Conservation (phyloP, 129 eudicot genomes). For the Deinandra increscens region DNA sequence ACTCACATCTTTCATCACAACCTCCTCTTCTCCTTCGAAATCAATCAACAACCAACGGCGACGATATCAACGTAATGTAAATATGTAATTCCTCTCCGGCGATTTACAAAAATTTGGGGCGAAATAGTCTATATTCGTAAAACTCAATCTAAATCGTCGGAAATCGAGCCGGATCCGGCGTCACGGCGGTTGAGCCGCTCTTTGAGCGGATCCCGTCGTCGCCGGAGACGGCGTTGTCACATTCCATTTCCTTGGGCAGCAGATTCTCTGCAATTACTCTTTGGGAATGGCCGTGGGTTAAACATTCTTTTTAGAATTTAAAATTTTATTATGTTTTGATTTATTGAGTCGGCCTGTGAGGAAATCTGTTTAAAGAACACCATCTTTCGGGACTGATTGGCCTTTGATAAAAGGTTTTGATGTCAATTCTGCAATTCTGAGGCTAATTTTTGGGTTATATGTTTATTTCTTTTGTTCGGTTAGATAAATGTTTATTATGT, state of each 20-base stretch:
- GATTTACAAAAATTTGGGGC: conserved; percentile 21
- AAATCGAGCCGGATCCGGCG: conserved; percentile 19
- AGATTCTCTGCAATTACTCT: conserved; percentile 42
- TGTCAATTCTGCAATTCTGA: conserved; percentile 36
- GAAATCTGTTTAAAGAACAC: conserved; percentile 34
- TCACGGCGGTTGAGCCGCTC: conserved; percentile 28
- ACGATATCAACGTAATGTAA: neutral
- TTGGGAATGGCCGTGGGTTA: conserved; percentile 46
- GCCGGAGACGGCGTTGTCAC: conserved; percentile 32
- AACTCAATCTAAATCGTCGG: conserved; percentile 31
- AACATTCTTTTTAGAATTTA: conserved; percentile 9
- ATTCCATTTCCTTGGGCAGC: conserved; percentile 48
- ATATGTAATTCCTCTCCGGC: neutral
- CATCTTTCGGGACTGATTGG: conserved; percentile 44
- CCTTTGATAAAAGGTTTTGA: conserved; percentile 13
- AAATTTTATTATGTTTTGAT: neutral
- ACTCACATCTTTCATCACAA: neutral
- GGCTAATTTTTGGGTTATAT: too few relatives aligned
- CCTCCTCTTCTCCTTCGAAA: neutral
- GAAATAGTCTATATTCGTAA: conserved; percentile 20
- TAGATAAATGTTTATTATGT: too few relatives aligned
- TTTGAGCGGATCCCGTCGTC: conserved; percentile 19
- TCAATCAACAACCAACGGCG: neutral
- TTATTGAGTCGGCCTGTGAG: conserved; percentile 26
- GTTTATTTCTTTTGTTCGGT: too few relatives aligned